Base-by-base conservation (phyloP, 129 eudicot genomes). In the Helichrysum umbraculigerum region DNA sequence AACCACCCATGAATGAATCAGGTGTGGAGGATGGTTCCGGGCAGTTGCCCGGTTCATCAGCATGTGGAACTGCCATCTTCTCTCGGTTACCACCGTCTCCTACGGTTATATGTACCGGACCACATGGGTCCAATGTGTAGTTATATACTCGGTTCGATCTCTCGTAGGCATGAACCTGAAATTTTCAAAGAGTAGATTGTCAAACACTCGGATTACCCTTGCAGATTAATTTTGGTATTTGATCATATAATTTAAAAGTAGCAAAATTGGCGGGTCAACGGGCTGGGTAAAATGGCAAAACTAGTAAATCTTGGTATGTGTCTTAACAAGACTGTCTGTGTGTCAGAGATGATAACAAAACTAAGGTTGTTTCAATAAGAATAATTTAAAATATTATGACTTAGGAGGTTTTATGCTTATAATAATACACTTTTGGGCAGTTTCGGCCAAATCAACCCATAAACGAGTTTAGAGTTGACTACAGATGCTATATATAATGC, bases 61-160 rank as follows among this genome's bases (percentile, higher is more conserved):
- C 91, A 75, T 94, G 93, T 41, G 32, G 21, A 14, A 87, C 73
- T 1, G 98, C 90, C 97, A 91, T 94, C 78, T 94, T 91, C 80
- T 94, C 98, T 76, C 98, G 66, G 79, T 94, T 94, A 3, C 99
- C 99, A 5, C 99, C 99, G 41, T 94, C 97, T 22, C 99, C 97
- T 14, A 91, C 44, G 14, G 93, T 77, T 59, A 94, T 87, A 71
- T 94, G 76, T 25, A 94, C 89, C 0, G 97, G 97, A 25, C 96
- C 99, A 68, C 99, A 91, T 4, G 88, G 87, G 81, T 94, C 99
- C 60, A 94, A 72, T 1, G 81, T 80, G 80, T 91, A 91, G 88
- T 94, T 89, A 57, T 91, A 91, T 21, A 91, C 94, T 81, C 99
- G 74, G 85, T 94, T 94, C 35, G 99, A 84, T 76, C 99, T 75